These are phyloP conservation scores for Talinum fruticosum DNA, from an alignment of 148 eudicot genomes.

Conservation along the genomic window DNA sequence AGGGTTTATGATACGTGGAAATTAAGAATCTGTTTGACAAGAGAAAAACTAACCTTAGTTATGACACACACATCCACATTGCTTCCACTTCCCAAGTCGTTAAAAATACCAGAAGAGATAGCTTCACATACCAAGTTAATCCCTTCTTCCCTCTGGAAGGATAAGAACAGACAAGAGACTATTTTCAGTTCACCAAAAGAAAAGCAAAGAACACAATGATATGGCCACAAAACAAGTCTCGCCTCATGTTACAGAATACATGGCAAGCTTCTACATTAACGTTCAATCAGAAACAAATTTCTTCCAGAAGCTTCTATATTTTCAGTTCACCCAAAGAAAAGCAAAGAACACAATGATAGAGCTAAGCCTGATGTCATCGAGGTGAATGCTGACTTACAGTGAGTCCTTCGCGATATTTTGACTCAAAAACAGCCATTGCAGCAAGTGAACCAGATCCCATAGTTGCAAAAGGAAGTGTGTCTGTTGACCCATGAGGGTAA, in stretches of 20 bases:
- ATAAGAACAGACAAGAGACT: conserved; percentile 3
- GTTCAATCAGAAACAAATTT: not conserved
- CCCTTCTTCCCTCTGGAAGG: conserved; percentile 80
- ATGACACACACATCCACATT: conserved; percentile 88
- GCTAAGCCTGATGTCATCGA: no score
- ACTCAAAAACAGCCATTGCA: conserved; percentile 82
- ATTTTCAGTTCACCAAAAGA: not conserved
- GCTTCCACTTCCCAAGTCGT: conserved; percentile 97
- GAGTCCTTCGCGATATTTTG: conserved; percentile 79
- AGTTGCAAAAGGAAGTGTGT: conserved; percentile 81
- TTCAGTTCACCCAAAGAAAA: no score
- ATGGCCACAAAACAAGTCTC: not conserved
- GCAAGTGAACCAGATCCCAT: conserved; percentile 98
- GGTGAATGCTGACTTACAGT: conserved; percentile 52
- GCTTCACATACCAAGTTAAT: conserved; percentile 70
- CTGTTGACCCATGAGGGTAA: conserved; percentile 95
- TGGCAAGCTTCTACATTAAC: not conserved
- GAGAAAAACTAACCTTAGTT: conserved; percentile 54
- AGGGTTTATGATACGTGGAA: not conserved
- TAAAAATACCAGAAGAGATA: conserved; percentile 83
- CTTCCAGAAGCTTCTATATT: not conserved
- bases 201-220: not conserved
- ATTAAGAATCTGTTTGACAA: not conserved
- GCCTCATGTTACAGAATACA: not conserved
- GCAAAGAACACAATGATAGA: no score